Conservation (phyloP, 202 grass and related monocot species). For the Setaria viridis region DNA sequence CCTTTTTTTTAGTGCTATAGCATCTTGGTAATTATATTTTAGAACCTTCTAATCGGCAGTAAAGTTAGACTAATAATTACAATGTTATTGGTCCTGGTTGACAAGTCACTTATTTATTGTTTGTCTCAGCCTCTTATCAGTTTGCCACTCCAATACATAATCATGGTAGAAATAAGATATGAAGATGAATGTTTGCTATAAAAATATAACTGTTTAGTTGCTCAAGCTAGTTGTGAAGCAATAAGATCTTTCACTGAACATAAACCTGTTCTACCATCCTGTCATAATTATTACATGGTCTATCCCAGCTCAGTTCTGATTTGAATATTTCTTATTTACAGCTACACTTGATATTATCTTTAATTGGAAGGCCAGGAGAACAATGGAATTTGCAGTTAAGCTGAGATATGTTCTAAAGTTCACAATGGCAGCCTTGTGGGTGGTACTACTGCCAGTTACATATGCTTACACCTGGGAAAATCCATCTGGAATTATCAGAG, state of each 20-base stretch:
- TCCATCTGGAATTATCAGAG: constrained; percentile 71
- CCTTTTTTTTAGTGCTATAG: neutral
- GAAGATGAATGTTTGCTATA: constrained; percentile 3
- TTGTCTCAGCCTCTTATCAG: neutral
- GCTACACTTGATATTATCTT: constrained; percentile 82
- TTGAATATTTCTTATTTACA: constrained; percentile 58
- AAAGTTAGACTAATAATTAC: neutral
- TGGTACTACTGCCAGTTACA: constrained; percentile 82
- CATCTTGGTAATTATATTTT: neutral
- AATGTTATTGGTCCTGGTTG: neutral
- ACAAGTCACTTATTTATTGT: neutral
- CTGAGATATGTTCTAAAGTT: constrained; percentile 93
- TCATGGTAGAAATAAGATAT: constrained; percentile 22
- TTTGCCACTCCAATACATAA: constrained; percentile 8
- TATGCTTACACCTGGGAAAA: constrained; percentile 83
- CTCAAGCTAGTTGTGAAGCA: neutral
- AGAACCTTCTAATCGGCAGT: constrained; percentile 14
- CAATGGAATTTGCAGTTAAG: constrained; percentile 84
- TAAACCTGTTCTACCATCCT: neutral
- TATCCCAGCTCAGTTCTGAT: constrained; percentile 25
- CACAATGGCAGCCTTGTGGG: constrained; percentile 68
- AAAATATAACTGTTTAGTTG: constrained; percentile 14
- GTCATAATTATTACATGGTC: neutral
- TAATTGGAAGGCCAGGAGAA: constrained; percentile 87
- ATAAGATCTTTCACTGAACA: constrained; percentile 37